These are phyloP conservation scores for Solanum hybrid DNA, from an alignment of 305 asterid genomes.

Conservation along the genomic window DNA sequence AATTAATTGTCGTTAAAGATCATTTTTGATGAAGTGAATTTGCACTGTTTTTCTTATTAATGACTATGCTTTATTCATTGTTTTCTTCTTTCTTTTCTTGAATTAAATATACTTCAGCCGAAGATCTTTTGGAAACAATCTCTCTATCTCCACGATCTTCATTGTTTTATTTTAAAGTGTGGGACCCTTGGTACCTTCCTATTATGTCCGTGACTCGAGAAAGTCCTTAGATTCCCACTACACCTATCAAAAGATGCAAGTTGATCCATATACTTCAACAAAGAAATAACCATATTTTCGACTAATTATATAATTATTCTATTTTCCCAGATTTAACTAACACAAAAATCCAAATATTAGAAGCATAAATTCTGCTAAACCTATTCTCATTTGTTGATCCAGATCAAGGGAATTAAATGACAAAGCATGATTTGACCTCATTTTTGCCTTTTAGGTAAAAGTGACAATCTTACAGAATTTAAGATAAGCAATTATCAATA, in stretches of 20 bases:
- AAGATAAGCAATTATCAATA: neutral
- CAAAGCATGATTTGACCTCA: neutral
- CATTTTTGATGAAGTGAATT: no score
- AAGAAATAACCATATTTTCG: neutral
- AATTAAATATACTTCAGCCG: rapidly evolving
- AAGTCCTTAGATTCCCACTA: neutral
- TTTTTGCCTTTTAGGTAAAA: neutral
- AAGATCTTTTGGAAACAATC: rapidly evolving
- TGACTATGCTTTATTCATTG: neutral
- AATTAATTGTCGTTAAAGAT: no score
- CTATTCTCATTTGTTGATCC: neutral
- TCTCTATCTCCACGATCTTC: neutral
- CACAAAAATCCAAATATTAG: neutral
- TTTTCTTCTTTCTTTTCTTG: neutral
- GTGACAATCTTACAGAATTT: neutral
- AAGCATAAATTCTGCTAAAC: neutral
- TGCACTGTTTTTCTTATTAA: no score
- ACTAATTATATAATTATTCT: neutral
- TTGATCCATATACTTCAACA: neutral
- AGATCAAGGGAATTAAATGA: neutral
- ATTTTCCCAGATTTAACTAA: neutral
- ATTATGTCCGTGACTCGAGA: neutral
- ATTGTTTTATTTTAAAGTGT: neutral
- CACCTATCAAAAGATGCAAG: neutral
- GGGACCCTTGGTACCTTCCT: neutral